Evolutionary conservation across 176 grass and related monocot genomes (phyloP), one percentile per base, ranked within the genome.

Genomic region (Avena insularis): DNA sequence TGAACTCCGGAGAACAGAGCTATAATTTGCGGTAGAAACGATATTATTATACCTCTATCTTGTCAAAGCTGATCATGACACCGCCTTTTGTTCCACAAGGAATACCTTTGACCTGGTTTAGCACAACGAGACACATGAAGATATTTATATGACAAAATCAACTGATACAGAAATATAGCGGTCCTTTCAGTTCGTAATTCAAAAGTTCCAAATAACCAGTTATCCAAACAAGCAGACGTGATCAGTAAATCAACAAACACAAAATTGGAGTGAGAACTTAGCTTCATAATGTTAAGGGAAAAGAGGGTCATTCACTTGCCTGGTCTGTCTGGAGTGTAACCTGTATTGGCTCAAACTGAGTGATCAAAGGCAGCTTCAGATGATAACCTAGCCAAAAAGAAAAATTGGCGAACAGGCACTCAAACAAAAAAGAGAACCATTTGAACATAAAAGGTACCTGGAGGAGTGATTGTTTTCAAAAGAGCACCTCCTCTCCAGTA

Each of bases 61-160:
- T 99, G 84, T 99, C 97, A 89, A 99, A 99, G 92, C 97, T 99
- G 89, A 99, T 99, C 97, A 99, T 97, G 79, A 97, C 97, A 93
- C 97, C 94, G 82, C 94, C 97, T 86, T 97, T 99, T 65, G 97
- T 99, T 86, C 97, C 97, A 86, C 94, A 99, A 75, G 97, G 97
- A 79, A 99, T 99, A 92, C 94, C 91, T 87, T 85, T 99, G 60
- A 99, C 97, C 97, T 99, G 88, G 86, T 78, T 82, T 80, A 76
- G 57, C 36, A 80, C 12, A 61, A 19, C 21, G 5, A 60, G 51
- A 59, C 51, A 14, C 19, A 54, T 79, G 72, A 78, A 43, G 33
- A 65, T 87, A 81, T 76, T 85, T 64, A 23, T 59, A 60, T 46
- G 15, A 43, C 14, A 57, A 84, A 63, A 21, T 90, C 17, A 19